phyloP scores from a whole-genome alignment of 1,284 basidiomycete genomes.

The Xerocomus minutiporus region DNA sequence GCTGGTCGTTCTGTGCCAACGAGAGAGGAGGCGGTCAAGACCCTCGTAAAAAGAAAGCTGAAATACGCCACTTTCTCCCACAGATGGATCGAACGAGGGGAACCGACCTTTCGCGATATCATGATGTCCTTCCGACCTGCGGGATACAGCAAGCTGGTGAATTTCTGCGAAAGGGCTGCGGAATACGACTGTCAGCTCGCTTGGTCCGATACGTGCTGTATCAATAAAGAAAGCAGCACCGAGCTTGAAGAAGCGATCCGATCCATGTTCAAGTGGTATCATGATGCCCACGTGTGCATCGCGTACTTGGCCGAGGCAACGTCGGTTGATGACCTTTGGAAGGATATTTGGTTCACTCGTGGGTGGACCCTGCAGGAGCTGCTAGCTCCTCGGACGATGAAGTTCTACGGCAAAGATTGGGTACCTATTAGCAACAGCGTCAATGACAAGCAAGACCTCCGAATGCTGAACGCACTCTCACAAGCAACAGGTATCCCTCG shows the following conservation, averaged over 20 bases:
- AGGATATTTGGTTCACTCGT: constrained; percentile 34
- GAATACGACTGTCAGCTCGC: constrained; percentile 29
- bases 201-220: constrained; percentile 32
- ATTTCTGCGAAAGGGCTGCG: constrained; percentile 25
- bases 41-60: constrained; percentile 45
- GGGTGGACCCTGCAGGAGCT: constrained; percentile 32
- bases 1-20: constrained; percentile 41
- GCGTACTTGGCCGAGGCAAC: constrained; percentile 32
- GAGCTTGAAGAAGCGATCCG: constrained; percentile 33
- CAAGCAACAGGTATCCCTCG: constrained; percentile 28
- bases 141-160: constrained; percentile 26
- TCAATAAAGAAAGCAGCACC: constrained; percentile 28
- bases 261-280: constrained; percentile 34
- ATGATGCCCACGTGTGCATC: constrained; percentile 28
- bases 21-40: constrained; percentile 26
- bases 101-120: constrained; percentile 51
- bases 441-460: constrained; percentile 26
- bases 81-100: constrained; percentile 62
- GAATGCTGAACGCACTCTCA: constrained; percentile 27
- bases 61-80: constrained; percentile 53
- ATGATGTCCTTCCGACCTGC: constrained; percentile 29
- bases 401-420: constrained; percentile 30
- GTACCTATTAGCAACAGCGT: constrained; percentile 17
- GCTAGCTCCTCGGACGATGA: constrained; percentile 27
- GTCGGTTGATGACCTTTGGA: constrained; percentile 23